phyloP scores from a whole-genome alignment of 768 basidiomycete species.

The Megacollybia marginata region DNA sequence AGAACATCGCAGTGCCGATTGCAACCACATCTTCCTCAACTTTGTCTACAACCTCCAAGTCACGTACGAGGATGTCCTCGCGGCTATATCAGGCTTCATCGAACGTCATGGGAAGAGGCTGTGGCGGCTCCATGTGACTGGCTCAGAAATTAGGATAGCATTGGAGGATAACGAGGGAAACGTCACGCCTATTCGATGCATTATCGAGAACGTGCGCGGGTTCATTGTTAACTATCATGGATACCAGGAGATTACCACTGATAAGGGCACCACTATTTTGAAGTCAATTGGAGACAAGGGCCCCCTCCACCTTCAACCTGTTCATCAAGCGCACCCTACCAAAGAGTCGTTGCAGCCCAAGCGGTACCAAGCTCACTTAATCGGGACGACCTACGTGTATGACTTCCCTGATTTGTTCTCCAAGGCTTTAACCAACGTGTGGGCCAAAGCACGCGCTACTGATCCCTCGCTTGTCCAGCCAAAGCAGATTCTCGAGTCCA shows the following conservation, averaged over 20 bases:
- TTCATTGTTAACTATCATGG: slow-evolving; percentile 98
- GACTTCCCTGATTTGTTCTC: slow-evolving; percentile 99
- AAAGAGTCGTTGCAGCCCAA: slow-evolving; percentile 98
- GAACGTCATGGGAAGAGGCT: slow-evolving; percentile 97
- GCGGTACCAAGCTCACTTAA: slow-evolving; percentile 96
- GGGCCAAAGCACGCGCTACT: slow-evolving; percentile 62
- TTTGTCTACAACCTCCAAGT: slow-evolving; percentile 96
- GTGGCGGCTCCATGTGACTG: slow-evolving; percentile 97
- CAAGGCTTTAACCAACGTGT: slow-evolving; percentile 91
- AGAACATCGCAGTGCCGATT: slow-evolving; percentile 86
- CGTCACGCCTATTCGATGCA: slow-evolving; percentile 91
- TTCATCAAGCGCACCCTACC: slow-evolving; percentile 88
- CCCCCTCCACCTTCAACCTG: slow-evolving; percentile 91
- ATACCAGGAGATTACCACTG: slow-evolving; percentile 96
- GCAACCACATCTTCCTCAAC: slow-evolving; percentile 99
- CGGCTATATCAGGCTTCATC: slow-evolving; percentile 97
- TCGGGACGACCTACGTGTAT: slow-evolving; percentile 98
- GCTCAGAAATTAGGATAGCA: slow-evolving; percentile 92
- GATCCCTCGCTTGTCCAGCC: slow-evolving; percentile 68
- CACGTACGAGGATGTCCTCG: slow-evolving; percentile 92
- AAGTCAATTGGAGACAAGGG: slow-evolving; percentile 99
- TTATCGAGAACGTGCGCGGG: slow-evolving; percentile 98
- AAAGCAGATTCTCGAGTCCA: slow-evolving; percentile 71
- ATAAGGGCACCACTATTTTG: slow-evolving; percentile 90
- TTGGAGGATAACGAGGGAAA: slow-evolving; percentile 95